A percentile compares a stretch with the other conserved stretches of the same genome.
These are phyloP conservation scores for Echeveria elegans DNA, from an alignment of 164 flowering plant genomes.

Conservation along the genomic window DNA sequence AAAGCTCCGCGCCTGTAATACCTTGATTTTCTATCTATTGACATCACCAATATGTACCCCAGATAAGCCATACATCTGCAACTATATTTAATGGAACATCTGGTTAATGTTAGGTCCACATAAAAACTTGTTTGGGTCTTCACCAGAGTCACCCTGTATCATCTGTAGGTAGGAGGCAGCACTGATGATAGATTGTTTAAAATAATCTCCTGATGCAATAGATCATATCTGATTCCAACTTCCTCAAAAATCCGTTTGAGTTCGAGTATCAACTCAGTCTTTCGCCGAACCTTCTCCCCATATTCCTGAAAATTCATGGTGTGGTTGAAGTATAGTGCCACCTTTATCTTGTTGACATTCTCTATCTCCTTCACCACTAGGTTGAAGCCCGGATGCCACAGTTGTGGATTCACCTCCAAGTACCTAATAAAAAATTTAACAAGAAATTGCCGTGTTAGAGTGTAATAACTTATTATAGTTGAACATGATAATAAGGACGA, in stretches of 20 bases:
- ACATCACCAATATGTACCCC: no score
- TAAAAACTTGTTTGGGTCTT: no score
- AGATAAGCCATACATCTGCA: not conserved
- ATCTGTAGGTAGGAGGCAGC: not conserved
- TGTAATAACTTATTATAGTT: no score
- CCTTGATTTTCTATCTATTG: not conserved
- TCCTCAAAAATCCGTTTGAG: conserved; percentile 52
- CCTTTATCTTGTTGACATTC: conserved; percentile 51
- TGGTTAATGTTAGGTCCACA: no score
- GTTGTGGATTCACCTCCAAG: conserved; percentile 36
- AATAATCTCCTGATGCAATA: conserved; percentile 42
- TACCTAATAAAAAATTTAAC: conserved; percentile 22
- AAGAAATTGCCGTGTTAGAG: no score
- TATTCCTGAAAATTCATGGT: conserved; percentile 57
- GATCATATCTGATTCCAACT: conserved; percentile 35
- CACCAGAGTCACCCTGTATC: no score
- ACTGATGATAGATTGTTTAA: conserved; percentile 15
- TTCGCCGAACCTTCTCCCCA: conserved; percentile 35
- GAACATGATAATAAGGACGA: no score
- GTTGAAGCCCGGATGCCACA: conserved; percentile 43
- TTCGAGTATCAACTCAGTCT: conserved; percentile 36
- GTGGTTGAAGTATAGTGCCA: conserved; percentile 41
- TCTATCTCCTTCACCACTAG: conserved; percentile 55
- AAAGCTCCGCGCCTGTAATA: not conserved
- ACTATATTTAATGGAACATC: no score